phyloP scores from a whole-genome alignment of 1,284 basidiomycete genomes.

The Ceratobasidium sp. region DNA sequence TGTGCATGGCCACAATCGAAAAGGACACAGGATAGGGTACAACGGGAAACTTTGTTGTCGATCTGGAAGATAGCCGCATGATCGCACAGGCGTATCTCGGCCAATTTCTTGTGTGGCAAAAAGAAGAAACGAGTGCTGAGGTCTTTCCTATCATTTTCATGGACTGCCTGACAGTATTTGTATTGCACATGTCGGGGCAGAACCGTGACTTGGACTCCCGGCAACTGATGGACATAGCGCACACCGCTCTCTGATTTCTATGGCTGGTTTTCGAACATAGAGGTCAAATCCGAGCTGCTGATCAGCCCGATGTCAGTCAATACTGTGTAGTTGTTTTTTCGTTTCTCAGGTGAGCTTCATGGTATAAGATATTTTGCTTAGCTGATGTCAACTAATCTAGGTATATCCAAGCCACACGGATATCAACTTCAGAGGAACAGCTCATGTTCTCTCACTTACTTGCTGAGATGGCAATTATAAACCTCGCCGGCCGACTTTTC shows the following conservation, averaged over 20 bases:
- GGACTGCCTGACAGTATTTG: background rate
- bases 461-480: background rate
- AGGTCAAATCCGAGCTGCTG: background rate
- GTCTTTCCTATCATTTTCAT: background rate
- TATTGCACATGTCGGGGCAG: background rate
- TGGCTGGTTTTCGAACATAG: background rate
- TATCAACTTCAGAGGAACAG: background rate
- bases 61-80: background rate
- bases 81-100: background rate
- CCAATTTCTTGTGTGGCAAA: background rate
- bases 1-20: background rate
- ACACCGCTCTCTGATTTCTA: background rate
- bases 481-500: background rate
- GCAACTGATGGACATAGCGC: no score
- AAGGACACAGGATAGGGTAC: background rate
- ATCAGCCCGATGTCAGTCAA: background rate
- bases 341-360: background rate
- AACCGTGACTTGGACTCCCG: background rate
- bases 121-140: background rate
- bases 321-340: background rate
- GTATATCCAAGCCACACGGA: background rate
- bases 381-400: background rate
- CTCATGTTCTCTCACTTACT: background rate
- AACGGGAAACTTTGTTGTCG: background rate
- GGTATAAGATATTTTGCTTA: no score